A percentile compares a stretch with the other conserved stretches of the same genome.
Conservation (phyloP, 163 green algal species). For the Smithsoniella earleae region DNA sequence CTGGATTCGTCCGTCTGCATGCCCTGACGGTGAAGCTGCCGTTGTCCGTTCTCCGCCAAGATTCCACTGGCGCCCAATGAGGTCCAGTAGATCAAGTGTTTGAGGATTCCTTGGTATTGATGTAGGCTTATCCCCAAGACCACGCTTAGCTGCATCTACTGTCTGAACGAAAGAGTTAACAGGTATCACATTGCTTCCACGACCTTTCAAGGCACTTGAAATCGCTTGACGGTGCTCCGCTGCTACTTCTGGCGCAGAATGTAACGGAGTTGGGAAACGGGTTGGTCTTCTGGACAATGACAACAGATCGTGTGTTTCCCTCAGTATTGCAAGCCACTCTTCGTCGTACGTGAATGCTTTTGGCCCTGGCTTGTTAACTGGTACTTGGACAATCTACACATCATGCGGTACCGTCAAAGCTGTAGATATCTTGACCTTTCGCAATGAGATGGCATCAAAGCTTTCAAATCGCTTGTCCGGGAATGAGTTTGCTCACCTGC, state of each 20-base stretch:
- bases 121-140: slow-evolving; percentile 50
- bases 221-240: slow-evolving; percentile 18
- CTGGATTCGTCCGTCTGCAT: background rate
- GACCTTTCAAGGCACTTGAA: slow-evolving; percentile 14
- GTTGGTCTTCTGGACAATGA: slow-evolving; percentile 36
- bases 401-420: too few species aligned
- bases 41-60: slow-evolving; percentile 37
- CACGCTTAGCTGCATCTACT: slow-evolving; percentile 28
- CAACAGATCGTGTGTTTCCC: slow-evolving; percentile 58
- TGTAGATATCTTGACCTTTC: background rate
- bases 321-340: slow-evolving; percentile 88
- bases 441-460: slow-evolving; percentile 1
- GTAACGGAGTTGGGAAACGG: slow-evolving; percentile 37
- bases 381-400: slow-evolving; percentile 72
- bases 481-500: slow-evolving; percentile 63
- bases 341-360: slow-evolving; percentile 80
- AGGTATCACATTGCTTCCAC: slow-evolving; percentile 44
- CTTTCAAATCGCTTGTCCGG: too few species aligned
- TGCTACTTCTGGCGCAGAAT: background rate
- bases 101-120: slow-evolving; percentile 60
- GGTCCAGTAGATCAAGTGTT: slow-evolving; percentile 61
- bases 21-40: too few species aligned
- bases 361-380: slow-evolving; percentile 41
- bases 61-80: slow-evolving; percentile 69
- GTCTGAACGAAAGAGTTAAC: slow-evolving; percentile 64